Evolutionary conservation across 306 rosid genomes (phyloP), one percentile per base, ranked within the genome.

Genomic region (Cicer arietinum): DNA sequence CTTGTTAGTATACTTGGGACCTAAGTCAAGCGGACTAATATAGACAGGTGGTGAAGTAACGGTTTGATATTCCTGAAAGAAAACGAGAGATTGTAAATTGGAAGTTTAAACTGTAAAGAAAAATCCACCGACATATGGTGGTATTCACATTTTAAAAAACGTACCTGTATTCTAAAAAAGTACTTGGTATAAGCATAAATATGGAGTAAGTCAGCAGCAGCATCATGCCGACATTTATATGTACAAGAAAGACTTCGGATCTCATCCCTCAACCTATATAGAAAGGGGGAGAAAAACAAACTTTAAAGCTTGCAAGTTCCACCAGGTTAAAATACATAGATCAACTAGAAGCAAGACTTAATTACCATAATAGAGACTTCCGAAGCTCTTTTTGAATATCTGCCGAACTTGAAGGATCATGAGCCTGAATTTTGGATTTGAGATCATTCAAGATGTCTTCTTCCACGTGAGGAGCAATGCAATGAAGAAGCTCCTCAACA

Each of bases 151-250:
- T 8, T 6, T 52, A 56, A 25, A 81, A 70, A 71, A 48, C 86
- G 17, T 80, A 95, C 99, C 96, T 76, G 89, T 92, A 92, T 87
- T 85, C 96, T 92, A 89, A 89, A 84, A 85, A 90, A 95, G 83
- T 89, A 81, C 73, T 88, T 86, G 74, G 96, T 95, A 79, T 87
- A 88, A 78, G 98, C 98, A 59, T 92, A 95, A 77, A 89, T 89
- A 87, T 95, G 99, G 81, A 95, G 92, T 82, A 95, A 84, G 88
- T 95, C 99, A 59, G 99, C 99, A 75, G 99, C 97, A 73, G 99
- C 99, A 79, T 95, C 99, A 59, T 95, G 89, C 85, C 97, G 95
- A 73, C 98, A 90, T 87, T 84, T 95, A 89, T 92, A 90, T 83
- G 99, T 88, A 89, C 98, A 95, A 59, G 86, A 86, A 83, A 95